Base-by-base conservation (phyloP, 2,329 filamentous ascomycete genomes). In the Pyricularia pennisetigena region DNA sequence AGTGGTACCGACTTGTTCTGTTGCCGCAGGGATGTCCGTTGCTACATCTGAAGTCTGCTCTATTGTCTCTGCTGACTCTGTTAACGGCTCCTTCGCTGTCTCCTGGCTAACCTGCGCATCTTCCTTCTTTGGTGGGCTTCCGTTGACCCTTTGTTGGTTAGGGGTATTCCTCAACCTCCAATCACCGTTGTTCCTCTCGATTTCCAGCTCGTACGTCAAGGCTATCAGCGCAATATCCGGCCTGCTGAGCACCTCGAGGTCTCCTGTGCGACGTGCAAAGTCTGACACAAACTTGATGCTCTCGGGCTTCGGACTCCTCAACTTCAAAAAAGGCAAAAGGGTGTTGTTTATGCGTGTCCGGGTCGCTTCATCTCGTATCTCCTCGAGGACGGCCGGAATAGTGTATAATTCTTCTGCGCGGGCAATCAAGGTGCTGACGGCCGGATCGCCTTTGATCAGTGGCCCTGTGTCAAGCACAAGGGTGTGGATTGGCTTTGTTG, bases 171-270 rank as follows among this genome's bases (percentile, higher is more conserved):
- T 85, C 77, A 97, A 75, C 69, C 94, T 86, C 90, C 92, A 97
- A 76, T 97, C 89, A 1, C 94, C 94, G n/a, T 89, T 88, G 76
- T 97, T 96, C 69, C 89, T 83, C 81, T 98, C 94, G 74, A 92
- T 91, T 74, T 98, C 94, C n/a, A 98, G 77, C 77, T 99, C 95
- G 77, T 98, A 98, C 0, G 93, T 91, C 68, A 99, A 82, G 9
- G 94, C 95, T 74, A 98, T 82, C 59, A 99, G 85, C 72, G 96
- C 91, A 70, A 98, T 82, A 87, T 99, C 95, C 1, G 93, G 91
- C 75, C 86, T 88, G 79, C 94, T 97, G 69, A 99, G 81, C 0
- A 97, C 94, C 12, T 90, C 87, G 70, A 94, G 84, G 77, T 99
- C 95, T 68, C 95, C 95, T 0, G 95, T 98, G 76, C 88, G 90